Conservation (phyloP, 805 yeast genomes). For the Ogataea neopini region DNA sequence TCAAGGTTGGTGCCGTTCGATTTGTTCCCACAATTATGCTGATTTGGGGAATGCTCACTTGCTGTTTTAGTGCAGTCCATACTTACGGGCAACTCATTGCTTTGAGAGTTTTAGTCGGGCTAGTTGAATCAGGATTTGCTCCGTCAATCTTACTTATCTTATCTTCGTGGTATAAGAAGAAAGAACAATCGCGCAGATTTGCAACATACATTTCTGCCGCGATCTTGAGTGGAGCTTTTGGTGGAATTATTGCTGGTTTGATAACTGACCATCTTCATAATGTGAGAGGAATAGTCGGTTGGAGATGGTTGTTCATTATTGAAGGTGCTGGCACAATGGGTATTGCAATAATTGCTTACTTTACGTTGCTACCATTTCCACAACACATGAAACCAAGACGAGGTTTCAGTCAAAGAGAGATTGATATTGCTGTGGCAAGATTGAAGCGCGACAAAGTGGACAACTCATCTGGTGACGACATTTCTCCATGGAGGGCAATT, state of each 20-base stretch:
- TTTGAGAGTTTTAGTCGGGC: conserved; percentile 41
- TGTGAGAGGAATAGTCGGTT: conserved; percentile 49
- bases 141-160: conserved; percentile 43
- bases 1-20: conserved; percentile 39
- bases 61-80: conserved; percentile 36
- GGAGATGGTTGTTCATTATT: conserved; percentile 55
- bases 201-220: conserved; percentile 38
- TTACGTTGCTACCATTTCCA: conserved; percentile 25
- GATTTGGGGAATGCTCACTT: conserved; percentile 41
- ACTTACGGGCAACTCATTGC: conserved; percentile 28
- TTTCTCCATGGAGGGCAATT: conserved; percentile 15
- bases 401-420: conserved; percentile 14
- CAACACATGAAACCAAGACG: conserved; percentile 14
- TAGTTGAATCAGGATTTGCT: conserved; percentile 44
- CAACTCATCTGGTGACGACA: conserved; percentile 10
- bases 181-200: conserved; percentile 32
- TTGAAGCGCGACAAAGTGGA: conserved; percentile 13
- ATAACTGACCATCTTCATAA: conserved; percentile 43
- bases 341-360: conserved; percentile 20
- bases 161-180: conserved; percentile 40
- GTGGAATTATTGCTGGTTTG: conserved; percentile 40
- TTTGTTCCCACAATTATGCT: conserved; percentile 37
- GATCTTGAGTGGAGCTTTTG: conserved; percentile 42
- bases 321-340: conserved; percentile 49
- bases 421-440: conserved; percentile 12